Evolutionary conservation across 352 stramenopile genomes (phyloP).

Genomic region (Stramenopiles sp.): DNA sequence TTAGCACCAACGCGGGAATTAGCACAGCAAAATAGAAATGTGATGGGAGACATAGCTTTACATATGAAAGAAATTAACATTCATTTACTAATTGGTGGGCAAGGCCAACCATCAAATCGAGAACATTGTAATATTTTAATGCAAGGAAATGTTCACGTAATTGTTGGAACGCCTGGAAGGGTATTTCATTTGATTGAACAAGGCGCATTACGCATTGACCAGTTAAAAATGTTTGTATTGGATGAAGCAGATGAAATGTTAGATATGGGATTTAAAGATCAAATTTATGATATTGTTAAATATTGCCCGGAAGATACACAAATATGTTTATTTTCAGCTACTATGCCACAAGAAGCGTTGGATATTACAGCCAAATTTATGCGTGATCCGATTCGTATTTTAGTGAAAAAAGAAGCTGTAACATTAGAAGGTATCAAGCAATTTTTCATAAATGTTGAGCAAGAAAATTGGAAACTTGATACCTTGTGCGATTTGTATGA

Average conservation of each 20-base stretch:
- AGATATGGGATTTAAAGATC: conserved; percentile 87
- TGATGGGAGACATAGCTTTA: conserved; percentile 99
- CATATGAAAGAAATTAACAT: conserved; percentile 83
- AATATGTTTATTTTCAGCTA: conserved; percentile 98
- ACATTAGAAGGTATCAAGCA: conserved; percentile 98
- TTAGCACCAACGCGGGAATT: conserved; percentile 98
- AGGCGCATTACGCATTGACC: conserved; percentile 91
- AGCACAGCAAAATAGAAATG: conserved; percentile 97
- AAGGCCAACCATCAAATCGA: not conserved
- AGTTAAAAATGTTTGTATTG: conserved; percentile 99
- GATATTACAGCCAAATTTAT: conserved; percentile 99
- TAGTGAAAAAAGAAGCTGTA: conserved; percentile 97
- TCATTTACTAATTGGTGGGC: conserved; percentile 32
- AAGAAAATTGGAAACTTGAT: conserved; percentile 99
- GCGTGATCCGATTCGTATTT: conserved; percentile 98
- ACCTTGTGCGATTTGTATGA: conserved; percentile 97
- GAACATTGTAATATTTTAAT: conserved; percentile 86
- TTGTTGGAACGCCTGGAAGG: conserved; percentile 93
- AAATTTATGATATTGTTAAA: conserved; percentile 98
- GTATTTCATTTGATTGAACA: conserved; percentile 62
- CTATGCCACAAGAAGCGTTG: conserved; percentile 93
- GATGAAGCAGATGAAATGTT: conserved; percentile 99
- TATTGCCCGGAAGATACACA: conserved; percentile 98
- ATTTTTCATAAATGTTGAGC: conserved; percentile 97
- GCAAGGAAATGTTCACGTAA: conserved; percentile 77